Conservation (phyloP, 1,139 yeast genomes). For the Sugiyamaella japonica region DNA sequence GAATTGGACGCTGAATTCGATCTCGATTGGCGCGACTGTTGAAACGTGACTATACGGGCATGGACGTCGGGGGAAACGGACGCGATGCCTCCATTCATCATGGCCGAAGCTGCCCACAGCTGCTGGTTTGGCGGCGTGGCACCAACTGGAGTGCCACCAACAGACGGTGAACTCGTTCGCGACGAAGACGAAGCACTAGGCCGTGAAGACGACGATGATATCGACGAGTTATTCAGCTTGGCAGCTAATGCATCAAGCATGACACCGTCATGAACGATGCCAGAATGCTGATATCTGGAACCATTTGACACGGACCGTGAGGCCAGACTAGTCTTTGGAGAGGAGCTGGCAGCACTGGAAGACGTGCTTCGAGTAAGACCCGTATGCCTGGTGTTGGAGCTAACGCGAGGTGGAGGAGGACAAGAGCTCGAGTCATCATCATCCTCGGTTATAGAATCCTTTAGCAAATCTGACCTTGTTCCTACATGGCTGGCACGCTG, state of each 20-base stretch:
- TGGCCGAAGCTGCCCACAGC: conserved; percentile 19
- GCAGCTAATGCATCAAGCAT: conserved; percentile 6
- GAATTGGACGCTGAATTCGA: conserved; percentile 30
- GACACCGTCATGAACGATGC: not conserved
- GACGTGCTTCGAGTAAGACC: conserved; percentile 9
- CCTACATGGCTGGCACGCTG: not conserved
- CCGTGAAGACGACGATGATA: conserved; percentile 2
- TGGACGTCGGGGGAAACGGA: conserved; percentile 20
- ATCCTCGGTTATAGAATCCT: not conserved
- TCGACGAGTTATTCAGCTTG: conserved; percentile 1
- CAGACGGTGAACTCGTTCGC: conserved; percentile 10
- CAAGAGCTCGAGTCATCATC: not conserved
- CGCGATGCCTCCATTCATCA: conserved; percentile 16
- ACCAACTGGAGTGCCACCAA: conserved; percentile 7
- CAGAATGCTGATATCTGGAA: conserved; percentile 6
- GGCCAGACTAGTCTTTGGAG: not conserved
- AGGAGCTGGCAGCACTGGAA: not conserved
- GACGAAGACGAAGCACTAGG: conserved; percentile 1
- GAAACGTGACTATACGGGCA: conserved; percentile 34
- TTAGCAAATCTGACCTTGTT: not conserved
- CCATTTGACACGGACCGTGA: conserved; percentile 8
- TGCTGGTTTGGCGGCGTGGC: conserved; percentile 9
- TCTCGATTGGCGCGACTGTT: conserved; percentile 32
- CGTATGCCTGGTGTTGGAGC: not conserved
- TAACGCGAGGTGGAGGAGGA: not conserved